Percentiles rank a stretch among this genome's conserved stretches.
These are phyloP conservation scores for Colletotrichum kahawae DNA, from an alignment of 2,329 filamentous ascomycete genomes.

Conservation along the genomic window DNA sequence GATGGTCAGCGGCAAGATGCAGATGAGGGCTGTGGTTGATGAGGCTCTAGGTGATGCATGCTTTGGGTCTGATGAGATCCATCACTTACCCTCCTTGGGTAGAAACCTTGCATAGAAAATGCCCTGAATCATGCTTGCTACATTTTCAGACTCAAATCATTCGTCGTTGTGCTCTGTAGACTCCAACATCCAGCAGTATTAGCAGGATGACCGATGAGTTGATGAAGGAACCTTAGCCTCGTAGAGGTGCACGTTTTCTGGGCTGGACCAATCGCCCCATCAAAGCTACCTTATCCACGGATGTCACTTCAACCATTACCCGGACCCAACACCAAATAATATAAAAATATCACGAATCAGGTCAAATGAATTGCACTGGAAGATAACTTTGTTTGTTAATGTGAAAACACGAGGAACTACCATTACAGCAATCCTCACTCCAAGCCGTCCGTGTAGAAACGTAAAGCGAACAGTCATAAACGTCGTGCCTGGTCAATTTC, in stretches of 20 bases:
- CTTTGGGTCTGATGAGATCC: not conserved
- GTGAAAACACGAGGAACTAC: not conserved
- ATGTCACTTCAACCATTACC: not conserved
- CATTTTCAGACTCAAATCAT: slow-evolving; percentile 1
- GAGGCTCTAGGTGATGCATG: not conserved
- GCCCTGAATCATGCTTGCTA: slow-evolving; percentile 64
- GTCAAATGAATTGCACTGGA: not conserved
- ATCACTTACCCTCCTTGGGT: slow-evolving; percentile 61
- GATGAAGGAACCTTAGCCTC: not conserved
- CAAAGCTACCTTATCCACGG: not conserved
- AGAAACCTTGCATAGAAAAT: slow-evolving; percentile 76
- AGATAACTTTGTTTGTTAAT: not conserved
- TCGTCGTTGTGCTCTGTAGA: not conserved
- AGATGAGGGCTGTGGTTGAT: not conserved
- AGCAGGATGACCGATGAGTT: not conserved
- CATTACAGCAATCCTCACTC: not conserved
- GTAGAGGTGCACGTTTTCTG: not conserved
- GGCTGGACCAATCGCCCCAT: not conserved
- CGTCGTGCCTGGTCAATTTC: slow-evolving; percentile 19
- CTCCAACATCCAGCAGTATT: not conserved
- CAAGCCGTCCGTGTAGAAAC: not conserved
- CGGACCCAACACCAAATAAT: not conserved
- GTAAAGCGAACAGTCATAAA: slow-evolving; percentile 8
- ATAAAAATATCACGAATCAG: not conserved
- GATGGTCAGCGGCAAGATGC: slow-evolving; percentile 15